A percentile compares a stretch with the other conserved stretches of the same genome.
These are phyloP conservation scores for Penicillium ochrochloron DNA, from an alignment of 495 filamentous ascomycete genomes.

Conservation along the genomic window DNA sequence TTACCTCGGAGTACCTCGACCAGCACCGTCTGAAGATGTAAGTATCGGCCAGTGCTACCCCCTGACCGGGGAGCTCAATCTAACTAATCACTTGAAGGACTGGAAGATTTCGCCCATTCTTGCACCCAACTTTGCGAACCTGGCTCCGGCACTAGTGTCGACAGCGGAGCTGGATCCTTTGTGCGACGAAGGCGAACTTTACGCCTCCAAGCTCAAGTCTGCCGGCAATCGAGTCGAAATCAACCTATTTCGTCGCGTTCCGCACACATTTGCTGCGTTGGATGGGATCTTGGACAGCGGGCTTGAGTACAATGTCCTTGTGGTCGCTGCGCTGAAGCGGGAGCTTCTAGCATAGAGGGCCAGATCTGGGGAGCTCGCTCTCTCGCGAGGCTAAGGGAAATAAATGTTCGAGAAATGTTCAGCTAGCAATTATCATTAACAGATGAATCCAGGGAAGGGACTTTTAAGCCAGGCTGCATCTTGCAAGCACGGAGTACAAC, in stretches of 20 bases:
- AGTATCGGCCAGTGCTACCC: constrained; percentile 8
- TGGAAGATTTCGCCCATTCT: constrained; percentile 48
- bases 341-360: constrained; percentile 15
- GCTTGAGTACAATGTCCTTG: constrained; percentile 33
- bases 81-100: constrained; percentile 27
- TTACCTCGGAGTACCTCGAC: constrained; percentile 44
- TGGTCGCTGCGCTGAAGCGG: constrained; percentile 36
- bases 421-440: not conserved
- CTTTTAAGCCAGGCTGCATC: not conserved
- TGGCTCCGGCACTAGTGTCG: constrained; percentile 52
- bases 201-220: constrained; percentile 46
- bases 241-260: constrained; percentile 36
- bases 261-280: constrained; percentile 41
- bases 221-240: constrained; percentile 43
- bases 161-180: constrained; percentile 52
- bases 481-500: not conserved
- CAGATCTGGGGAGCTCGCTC: not conserved
- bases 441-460: not conserved
- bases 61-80: not conserved
- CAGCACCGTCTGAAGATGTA: constrained; percentile 37
- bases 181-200: constrained; percentile 50
- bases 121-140: constrained; percentile 36
- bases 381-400: too few species aligned
- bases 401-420: too few species aligned
- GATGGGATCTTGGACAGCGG: constrained; percentile 42